Base-by-base conservation (phyloP, 163 green algal species). In the Chlorella variabilis region DNA sequence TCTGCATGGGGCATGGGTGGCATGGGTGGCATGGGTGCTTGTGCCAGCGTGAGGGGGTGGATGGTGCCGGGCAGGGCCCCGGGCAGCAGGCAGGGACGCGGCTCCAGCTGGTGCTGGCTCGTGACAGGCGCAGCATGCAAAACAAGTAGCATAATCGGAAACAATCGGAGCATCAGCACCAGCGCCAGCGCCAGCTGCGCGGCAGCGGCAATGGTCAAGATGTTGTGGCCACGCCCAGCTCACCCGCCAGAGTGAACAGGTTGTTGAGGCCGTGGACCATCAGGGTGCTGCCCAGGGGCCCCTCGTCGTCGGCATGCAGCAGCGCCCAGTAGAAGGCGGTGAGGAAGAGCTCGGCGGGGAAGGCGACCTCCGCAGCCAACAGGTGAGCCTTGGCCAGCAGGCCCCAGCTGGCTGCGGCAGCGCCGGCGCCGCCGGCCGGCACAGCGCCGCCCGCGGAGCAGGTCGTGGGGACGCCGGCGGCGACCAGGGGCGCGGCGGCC, bases 191-290 rank as follows among this genome's bases (percentile, higher is more conserved):
- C 2, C 23, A n/a, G n/a, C n/a, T n/a, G n/a, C n/a, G n/a, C n/a
- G n/a, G n/a, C n/a, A n/a, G n/a, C n/a, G n/a, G n/a, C n/a, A n/a
- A n/a, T n/a, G n/a, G n/a, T n/a, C n/a, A n/a, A n/a, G n/a, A n/a
- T n/a, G n/a, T n/a, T n/a, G n/a, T n/a, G n/a, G n/a, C n/a, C n/a
- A n/a, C n/a, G n/a, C n/a, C n/a, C n/a, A n/a, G n/a, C n/a, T n/a
- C 61, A 69, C 61, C 61, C 41, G 61, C 61, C 61, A 69, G 61
- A 27, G 41, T 69, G 61, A 69, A 69, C 15, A 69, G 2, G 29
- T 45, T 41, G 61, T 69, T 69, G 61, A 69, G 18, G 2, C 61
- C 61, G 23, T 69, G 61, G n/a, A 69, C 61, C 61, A 69, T 69
- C 61, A 69, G 31, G 8, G 33, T 69, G 61, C 27, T 69, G 17